These are phyloP conservation scores for Russula abietina DNA, from an alignment of 768 basidiomycete species.

Conservation along the genomic window DNA sequence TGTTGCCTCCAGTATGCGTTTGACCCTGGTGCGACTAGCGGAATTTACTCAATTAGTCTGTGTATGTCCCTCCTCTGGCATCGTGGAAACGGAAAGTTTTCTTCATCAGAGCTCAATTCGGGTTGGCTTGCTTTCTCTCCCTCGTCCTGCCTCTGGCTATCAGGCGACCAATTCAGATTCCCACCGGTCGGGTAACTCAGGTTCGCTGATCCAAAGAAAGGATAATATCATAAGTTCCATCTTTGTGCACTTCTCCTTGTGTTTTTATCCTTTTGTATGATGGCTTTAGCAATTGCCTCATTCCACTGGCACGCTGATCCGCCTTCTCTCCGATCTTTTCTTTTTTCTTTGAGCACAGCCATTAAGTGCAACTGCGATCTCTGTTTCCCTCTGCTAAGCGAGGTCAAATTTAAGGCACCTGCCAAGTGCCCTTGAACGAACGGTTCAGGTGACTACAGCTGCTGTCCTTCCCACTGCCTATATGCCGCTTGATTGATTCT, in stretches of 20 bases:
- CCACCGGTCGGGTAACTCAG: not conserved
- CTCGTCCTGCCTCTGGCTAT: not conserved
- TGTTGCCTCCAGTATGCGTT: not conserved
- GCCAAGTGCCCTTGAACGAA: not conserved
- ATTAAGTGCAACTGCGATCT: not conserved
- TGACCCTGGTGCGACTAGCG: not conserved
- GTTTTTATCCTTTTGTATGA: not conserved
- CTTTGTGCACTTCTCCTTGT: not conserved
- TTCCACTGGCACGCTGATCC: not conserved
- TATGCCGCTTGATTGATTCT: too few species aligned
- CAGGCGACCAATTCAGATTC: not conserved
- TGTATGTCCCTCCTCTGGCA: not conserved
- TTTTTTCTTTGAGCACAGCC: not conserved
- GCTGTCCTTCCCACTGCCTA: not conserved
- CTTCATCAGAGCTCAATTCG: not conserved
- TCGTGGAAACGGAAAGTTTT: not conserved
- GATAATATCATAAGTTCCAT: not conserved
- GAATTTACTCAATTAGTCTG: not conserved
- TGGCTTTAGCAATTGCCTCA: not conserved
- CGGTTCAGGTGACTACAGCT: not conserved
- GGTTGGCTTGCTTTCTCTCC: not conserved
- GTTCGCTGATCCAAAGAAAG: not conserved
- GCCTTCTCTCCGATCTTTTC: not conserved
- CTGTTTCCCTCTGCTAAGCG: not conserved
- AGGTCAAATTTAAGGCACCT: not conserved